These are phyloP conservation scores for Microdochium paspali DNA, from an alignment of 2,329 filamentous ascomycete species.

Conservation along the genomic window DNA sequence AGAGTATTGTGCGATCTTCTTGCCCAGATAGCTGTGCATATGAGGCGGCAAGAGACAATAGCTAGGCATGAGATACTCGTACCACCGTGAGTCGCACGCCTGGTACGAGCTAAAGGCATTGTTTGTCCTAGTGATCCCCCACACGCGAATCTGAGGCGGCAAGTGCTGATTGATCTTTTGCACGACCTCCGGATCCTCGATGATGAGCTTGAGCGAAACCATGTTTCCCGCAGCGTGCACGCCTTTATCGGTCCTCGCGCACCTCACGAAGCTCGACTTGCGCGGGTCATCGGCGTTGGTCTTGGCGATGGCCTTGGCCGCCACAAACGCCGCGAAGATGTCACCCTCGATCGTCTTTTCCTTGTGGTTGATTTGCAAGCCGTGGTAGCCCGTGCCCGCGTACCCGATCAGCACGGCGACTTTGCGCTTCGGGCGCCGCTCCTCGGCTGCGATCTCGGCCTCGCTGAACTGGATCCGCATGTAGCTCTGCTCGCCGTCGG, in stretches of 20 bases:
- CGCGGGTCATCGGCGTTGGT: slow-evolving; percentile 94
- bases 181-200: slow-evolving; percentile 81
- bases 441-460: slow-evolving; percentile 82
- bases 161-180: slow-evolving; percentile 84
- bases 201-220: slow-evolving; percentile 89
- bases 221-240: slow-evolving; percentile 95
- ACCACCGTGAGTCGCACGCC: slow-evolving; percentile 88
- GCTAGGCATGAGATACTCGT: slow-evolving; percentile 93
- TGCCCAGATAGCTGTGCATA: slow-evolving; percentile 75
- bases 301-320: slow-evolving; percentile 88
- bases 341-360: slow-evolving; percentile 96
- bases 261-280: slow-evolving; percentile 89
- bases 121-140: slow-evolving; percentile 85
- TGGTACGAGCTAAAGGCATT: slow-evolving; percentile 93
- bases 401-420: slow-evolving; percentile 94
- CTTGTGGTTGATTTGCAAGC: slow-evolving; percentile 79
- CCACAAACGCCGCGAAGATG: slow-evolving; percentile 83
- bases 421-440: slow-evolving; percentile 86
- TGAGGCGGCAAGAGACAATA: slow-evolving; percentile 90
- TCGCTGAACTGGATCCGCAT: slow-evolving; percentile 49
- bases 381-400: slow-evolving; percentile 91
- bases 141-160: slow-evolving; percentile 83
- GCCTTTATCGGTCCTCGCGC: slow-evolving; percentile 93
- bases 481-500: slow-evolving; percentile 36
- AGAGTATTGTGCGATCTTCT: slow-evolving; percentile 70